Percentiles rank a stretch among this genome's conserved stretches.
Evolutionary conservation across 441 rosid species (phyloP).

Genomic region (Mallotus repandus): DNA sequence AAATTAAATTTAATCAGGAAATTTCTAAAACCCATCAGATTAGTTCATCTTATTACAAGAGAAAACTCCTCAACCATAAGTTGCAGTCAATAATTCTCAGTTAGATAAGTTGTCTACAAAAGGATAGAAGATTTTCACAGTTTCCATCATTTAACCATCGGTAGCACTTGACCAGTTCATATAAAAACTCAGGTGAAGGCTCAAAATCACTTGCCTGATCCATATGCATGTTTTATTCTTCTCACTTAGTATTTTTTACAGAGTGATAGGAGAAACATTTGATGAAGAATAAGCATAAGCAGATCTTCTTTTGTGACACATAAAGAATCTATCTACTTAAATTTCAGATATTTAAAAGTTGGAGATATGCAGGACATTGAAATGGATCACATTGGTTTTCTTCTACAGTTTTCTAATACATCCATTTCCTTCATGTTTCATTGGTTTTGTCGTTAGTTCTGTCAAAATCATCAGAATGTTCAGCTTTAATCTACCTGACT

Average conservation of each 20-base stretch:
- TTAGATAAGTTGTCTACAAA: slow-evolving; percentile 6
- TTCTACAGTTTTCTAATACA: not conserved
- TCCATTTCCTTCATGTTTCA: not conserved
- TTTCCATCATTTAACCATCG: not conserved
- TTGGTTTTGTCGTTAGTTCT: not conserved
- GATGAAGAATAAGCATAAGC: not conserved
- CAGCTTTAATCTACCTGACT: slow-evolving; percentile 57
- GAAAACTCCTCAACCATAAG: not conserved
- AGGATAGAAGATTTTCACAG: not conserved
- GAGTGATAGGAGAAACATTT: not conserved
- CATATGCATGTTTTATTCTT: not conserved
- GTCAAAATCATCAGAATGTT: not conserved
- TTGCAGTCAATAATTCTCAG: not conserved
- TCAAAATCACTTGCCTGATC: slow-evolving; percentile 1
- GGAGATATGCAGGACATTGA: not conserved
- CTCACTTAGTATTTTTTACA: not conserved
- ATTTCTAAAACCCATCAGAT: not conserved
- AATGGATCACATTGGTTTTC: not conserved
- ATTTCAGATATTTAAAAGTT: not conserved
- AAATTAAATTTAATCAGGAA: not conserved
- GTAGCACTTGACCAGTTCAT: not conserved
- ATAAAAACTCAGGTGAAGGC: not conserved
- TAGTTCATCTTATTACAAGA: not conserved
- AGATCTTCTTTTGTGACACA: not conserved
- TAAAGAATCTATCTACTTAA: not conserved